Percentiles rank a stretch among this genome's conserved stretches.
These are phyloP conservation scores for Cicer arietinum DNA, from an alignment of 306 rosid genomes.

Conservation along the genomic window DNA sequence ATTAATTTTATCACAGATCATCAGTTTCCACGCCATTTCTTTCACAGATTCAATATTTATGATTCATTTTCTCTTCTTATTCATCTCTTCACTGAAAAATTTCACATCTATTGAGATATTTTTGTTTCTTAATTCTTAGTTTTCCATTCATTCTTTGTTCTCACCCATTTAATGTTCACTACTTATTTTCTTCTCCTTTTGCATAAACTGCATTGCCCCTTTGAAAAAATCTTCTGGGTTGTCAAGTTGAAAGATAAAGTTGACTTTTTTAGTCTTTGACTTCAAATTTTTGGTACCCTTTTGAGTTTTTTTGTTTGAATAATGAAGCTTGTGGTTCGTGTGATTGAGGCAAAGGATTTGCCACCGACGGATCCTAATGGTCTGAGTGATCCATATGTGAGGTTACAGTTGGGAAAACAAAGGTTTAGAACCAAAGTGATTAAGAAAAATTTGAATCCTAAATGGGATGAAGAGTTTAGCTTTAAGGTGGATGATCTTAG, in stretches of 20 bases:
- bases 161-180: slow-evolving; percentile 1
- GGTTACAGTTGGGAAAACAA: slow-evolving; percentile 87
- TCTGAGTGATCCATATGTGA: slow-evolving; percentile 91
- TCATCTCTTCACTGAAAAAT: slow-evolving; percentile 15
- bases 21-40: slow-evolving; percentile 12
- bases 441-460: slow-evolving; percentile 85
- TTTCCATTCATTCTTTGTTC: slow-evolving; percentile 11
- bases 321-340: slow-evolving; percentile 90
- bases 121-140: background rate
- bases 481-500: slow-evolving; percentile 83
- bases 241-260: background rate
- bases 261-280: background rate
- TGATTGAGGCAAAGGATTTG: slow-evolving; percentile 84
- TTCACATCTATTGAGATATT: slow-evolving; percentile 19
- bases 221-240: background rate
- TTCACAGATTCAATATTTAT: background rate
- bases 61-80: slow-evolving; percentile 16
- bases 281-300: background rate
- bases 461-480: slow-evolving; percentile 87
- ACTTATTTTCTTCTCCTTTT: slow-evolving; percentile 1
- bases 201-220: slow-evolving; percentile 40
- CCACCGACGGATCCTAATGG: slow-evolving; percentile 91
- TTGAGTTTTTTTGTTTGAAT: background rate
- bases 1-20: slow-evolving; percentile 24
- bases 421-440: slow-evolving; percentile 81